A percentile compares a stretch with the other conserved stretches of the same genome.
These are phyloP conservation scores for Boechera retrofracta DNA, from an alignment of 345 rosid species.

Conservation along the genomic window DNA sequence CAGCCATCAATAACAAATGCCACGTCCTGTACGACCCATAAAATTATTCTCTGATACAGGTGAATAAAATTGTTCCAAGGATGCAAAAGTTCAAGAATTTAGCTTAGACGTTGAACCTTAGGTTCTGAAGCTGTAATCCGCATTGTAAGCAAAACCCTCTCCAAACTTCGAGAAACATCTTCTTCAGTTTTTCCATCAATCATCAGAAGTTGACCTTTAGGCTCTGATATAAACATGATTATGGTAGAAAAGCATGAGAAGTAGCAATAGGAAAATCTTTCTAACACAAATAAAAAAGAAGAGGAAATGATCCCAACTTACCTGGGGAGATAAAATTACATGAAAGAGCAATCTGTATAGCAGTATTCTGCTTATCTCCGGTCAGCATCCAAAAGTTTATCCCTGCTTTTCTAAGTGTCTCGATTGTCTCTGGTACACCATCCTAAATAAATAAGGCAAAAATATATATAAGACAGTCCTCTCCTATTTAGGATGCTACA, in stretches of 20 bases:
- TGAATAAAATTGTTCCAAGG: constrained; percentile 20
- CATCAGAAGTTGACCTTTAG: constrained; percentile 93
- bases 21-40: constrained; percentile 62
- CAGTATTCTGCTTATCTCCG: constrained; percentile 97
- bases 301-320: constrained; percentile 41
- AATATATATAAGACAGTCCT: constrained; percentile 17
- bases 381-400: constrained; percentile 99
- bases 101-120: constrained; percentile 61
- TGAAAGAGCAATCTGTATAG: constrained; percentile 97
- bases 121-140: constrained; percentile 89
- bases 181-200: constrained; percentile 95
- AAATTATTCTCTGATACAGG: constrained; percentile 10
- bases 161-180: constrained; percentile 84
- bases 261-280: constrained; percentile 22
- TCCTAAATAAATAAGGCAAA: constrained; percentile 56
- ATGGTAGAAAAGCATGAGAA: constrained; percentile 26
- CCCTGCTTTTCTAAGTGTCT: constrained; percentile 92
- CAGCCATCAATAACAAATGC: constrained; percentile 98
- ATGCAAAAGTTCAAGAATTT: constrained; percentile 22
- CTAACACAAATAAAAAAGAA: constrained; percentile 13
- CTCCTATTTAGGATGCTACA: constrained; percentile 8
- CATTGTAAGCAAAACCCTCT: constrained; percentile 97
- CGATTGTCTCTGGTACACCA: constrained; percentile 97
- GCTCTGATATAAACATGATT: constrained; percentile 57
- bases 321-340: constrained; percentile 99